Evolutionary conservation across 306 rosid genomes (phyloP), one percentile per base, ranked within the genome.

Genomic region (Glycine tomentella): DNA sequence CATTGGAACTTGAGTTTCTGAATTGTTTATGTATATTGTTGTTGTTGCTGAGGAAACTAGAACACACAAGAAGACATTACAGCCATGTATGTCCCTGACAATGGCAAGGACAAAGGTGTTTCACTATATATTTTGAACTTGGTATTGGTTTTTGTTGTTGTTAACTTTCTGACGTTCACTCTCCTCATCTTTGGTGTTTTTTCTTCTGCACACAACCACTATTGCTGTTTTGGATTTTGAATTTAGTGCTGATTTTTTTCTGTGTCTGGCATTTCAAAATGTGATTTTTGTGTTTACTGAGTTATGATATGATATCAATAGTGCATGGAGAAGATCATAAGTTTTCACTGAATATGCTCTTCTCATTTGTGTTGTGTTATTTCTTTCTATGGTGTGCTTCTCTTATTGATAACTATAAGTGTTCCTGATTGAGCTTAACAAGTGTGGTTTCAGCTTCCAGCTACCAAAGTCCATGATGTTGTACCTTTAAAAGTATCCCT

Each of bases 391-490:
- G 6, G 11, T 25, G 33, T 56, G 9, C 48, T 59, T 59, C 11
- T 15, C 8, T 51, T 51, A 33, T 33, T 45, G 34, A 33, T 36
- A 44, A 36, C 53, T 52, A 42, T n/a, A 53, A 46, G 15, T 51
- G 53, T 77, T 72, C 13, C 13, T 73, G 64, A 78, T 64, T 78
- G 38, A 38, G 72, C 80, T 67, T 40, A 71, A 25, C 49, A 17
- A 55, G 20, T 20, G 3, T 70, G 50, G 34, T 77, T 74, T 72
- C 84, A 84, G 84, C 15, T 81, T 78, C 72, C 78, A 84, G 85
- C 25, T 42, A 53, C 38, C 42, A 73, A 69, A 68, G 57, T 34
- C 63, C 55, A 55, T 63, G 77, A 82, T n/a, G 8, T 55, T 62
- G 56, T 79, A 63, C 51, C 48, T 33, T 72, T 75, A 62, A 34